A percentile compares a stretch with the other conserved stretches of the same genome.
These are phyloP conservation scores for Vigna reflexopilosa DNA, from an alignment of 306 rosid species.

Conservation along the genomic window DNA sequence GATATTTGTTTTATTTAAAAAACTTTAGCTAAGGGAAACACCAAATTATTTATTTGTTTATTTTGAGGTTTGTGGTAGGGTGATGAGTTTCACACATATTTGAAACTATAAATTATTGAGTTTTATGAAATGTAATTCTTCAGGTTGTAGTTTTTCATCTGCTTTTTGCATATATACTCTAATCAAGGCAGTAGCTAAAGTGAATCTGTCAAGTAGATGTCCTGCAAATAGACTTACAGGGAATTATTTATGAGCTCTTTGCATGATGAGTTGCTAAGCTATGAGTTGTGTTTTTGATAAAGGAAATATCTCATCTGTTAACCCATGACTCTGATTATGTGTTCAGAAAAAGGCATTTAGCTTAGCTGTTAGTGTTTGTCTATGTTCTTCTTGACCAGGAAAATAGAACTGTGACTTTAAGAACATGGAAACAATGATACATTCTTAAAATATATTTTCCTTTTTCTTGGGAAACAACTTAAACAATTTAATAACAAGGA, in stretches of 20 bases:
- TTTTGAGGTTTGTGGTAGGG: background rate
- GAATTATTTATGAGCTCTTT: background rate
- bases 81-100: background rate
- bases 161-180: background rate
- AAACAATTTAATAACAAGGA: background rate
- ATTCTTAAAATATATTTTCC: slow-evolving; percentile 24
- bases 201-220: background rate
- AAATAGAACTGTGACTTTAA: slow-evolving; percentile 29
- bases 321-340: background rate
- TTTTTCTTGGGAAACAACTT: slow-evolving; percentile 20
- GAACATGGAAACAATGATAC: slow-evolving; percentile 2
- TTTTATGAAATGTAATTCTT: slow-evolving; percentile 2
- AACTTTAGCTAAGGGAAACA: background rate
- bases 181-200: background rate
- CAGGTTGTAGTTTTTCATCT: slow-evolving; percentile 9
- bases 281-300: slow-evolving; percentile 29
- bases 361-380: background rate
- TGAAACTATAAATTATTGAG: background rate
- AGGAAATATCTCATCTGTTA: slow-evolving; percentile 12
- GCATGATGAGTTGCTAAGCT: background rate
- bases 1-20: background rate
- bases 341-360: background rate
- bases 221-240: background rate
- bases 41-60: background rate
- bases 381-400: slow-evolving; percentile 7